Percentiles rank a stretch among this genome's conserved stretches.
These are phyloP conservation scores for Berberis vulgaris DNA, from an alignment of 164 flowering plant genomes.

Conservation along the genomic window DNA sequence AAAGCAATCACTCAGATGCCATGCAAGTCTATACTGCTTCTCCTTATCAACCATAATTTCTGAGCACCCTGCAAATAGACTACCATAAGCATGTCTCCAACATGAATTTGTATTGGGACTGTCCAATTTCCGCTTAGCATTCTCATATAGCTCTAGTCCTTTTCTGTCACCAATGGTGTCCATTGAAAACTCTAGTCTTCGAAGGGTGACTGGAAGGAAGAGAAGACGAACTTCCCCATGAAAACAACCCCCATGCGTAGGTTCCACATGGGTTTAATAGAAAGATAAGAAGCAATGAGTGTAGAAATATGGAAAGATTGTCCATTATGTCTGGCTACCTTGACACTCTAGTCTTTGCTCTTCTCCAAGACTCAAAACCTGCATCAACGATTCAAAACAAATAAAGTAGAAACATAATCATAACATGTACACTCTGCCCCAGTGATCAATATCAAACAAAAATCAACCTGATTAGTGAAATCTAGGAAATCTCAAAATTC, in stretches of 20 bases:
- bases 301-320: conserved; percentile 5
- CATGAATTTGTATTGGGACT: conserved; percentile 34
- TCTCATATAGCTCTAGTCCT: conserved; percentile 37
- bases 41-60: conserved; percentile 54
- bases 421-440: no score
- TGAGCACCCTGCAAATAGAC: conserved; percentile 53
- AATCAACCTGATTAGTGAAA: no score
- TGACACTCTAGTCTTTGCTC: no score
- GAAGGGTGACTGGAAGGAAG: neutral
- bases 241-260: conserved; percentile 41
- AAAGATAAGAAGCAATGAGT: conserved; percentile 16
- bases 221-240: conserved; percentile 16
- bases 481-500: no score
- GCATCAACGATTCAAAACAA: no score
- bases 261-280: conserved; percentile 10
- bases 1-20: conserved; percentile 78
- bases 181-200: conserved; percentile 44
- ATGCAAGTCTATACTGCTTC: conserved; percentile 55
- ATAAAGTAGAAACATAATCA: no score
- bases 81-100: conserved; percentile 61
- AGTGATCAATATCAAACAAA: no score
- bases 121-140: conserved; percentile 34
- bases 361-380: no score
- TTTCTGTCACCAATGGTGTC: conserved; percentile 26
- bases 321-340: neutral